Evolutionary conservation across 352 stramenopile genomes (phyloP).

Genomic region (Pythium periplocum): DNA sequence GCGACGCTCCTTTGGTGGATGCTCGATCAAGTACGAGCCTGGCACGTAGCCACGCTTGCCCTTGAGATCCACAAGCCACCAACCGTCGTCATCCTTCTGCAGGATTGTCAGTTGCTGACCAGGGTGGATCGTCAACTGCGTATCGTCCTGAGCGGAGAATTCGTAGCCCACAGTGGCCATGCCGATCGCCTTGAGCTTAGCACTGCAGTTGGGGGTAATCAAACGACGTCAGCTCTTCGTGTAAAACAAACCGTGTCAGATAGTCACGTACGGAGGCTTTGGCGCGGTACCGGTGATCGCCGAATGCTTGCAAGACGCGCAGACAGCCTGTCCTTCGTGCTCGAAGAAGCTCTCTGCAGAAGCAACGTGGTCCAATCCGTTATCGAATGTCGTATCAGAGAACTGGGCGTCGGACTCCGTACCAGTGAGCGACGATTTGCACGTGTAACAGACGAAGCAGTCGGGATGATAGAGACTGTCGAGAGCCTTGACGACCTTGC

Average conservation of each 20-base stretch:
- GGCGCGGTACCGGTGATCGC: slow-evolving; percentile 54
- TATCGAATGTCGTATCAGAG: neutral
- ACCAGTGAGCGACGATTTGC: slow-evolving; percentile 72
- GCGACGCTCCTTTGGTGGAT: slow-evolving; percentile 29
- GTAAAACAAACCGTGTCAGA: neutral
- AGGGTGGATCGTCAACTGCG: slow-evolving; percentile 77
- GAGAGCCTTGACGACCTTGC: slow-evolving; percentile 82
- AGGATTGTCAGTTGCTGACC: slow-evolving; percentile 74
- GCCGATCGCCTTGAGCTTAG: neutral
- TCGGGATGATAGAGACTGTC: slow-evolving; percentile 82
- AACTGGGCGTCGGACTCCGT: neutral
- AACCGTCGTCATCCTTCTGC: slow-evolving; percentile 83
- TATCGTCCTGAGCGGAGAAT: slow-evolving; percentile 45
- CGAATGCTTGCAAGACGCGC: slow-evolving; percentile 72
- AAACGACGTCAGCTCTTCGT: neutral
- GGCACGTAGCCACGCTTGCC: slow-evolving; percentile 74
- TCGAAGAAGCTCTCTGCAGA: slow-evolving; percentile 80
- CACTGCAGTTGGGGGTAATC: neutral
- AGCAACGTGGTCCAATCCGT: neutral
- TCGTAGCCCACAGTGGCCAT: neutral
- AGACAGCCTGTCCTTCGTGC: slow-evolving; percentile 68
- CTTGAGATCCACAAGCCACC: slow-evolving; percentile 72
- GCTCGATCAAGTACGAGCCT: slow-evolving; percentile 78
- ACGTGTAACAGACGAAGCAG: slow-evolving; percentile 80
- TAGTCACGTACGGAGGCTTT: slow-evolving; percentile 35